Evolutionary conservation across 148 eudicot species (phyloP), one percentile per base, ranked within the genome.

Genomic region (Amaranthus cruentus): DNA sequence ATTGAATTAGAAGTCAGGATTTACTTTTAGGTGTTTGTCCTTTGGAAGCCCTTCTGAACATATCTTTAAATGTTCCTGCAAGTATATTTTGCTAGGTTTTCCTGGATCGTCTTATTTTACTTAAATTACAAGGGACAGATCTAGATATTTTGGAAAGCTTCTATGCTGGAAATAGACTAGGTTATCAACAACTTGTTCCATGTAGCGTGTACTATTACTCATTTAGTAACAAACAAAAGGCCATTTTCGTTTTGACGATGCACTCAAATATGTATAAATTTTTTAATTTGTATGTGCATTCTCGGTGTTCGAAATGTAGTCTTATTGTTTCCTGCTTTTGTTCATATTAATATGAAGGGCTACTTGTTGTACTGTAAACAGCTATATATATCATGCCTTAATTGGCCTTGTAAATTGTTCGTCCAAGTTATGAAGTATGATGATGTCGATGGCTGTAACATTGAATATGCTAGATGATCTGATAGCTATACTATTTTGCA

Each of bases 401-500:
- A 71, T 38, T 63, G 52, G 75, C 11, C 59, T 73, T 66, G 72
- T 28, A 75, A 42, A 46, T 67, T 13, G 18, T 58, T 50, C 8
- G 2, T 53, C 53, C 44, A 5, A 47, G 42, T 6, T 3, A 51
- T 11, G 59, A 43, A 43, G n/a, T 72, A 14, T 59, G 11, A 10
- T 15, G 7, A 8, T 28, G 2, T 12, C 73, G 69, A 54, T 62
- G 48, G 11, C 13, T 57, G 50, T 44, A 62, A 7, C 61, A 60
- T 43, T 49, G 46, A 13, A 49, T 56, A 55, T 51, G 21, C 15
- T 51, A 9, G 44, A 44, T 18, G 49, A 51, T 59, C 12, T 79
- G 70, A 74, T 63, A 66, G 62, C 11, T 43, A 62, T 47, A 8
- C 47, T 28, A 46, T 74, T 67, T 44, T 81, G 79, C 84, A 94